Evolutionary conservation across 2,329 filamentous ascomycete genomes (phyloP).

Genomic region (Calonectria hawksworthii): DNA sequence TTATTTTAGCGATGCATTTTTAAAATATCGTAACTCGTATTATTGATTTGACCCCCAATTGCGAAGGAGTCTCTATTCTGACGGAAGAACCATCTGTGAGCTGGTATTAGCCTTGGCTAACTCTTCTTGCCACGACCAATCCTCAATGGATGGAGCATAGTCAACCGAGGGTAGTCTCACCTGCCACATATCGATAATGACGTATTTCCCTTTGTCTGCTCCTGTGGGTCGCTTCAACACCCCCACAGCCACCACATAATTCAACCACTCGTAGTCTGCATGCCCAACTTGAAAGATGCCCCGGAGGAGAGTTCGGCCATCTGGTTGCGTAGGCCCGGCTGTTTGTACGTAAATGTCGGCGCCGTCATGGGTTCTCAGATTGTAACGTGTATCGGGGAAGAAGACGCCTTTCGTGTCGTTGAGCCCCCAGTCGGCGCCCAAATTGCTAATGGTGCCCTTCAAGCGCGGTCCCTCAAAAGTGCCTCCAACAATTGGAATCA

Average conservation of each 20-base stretch:
- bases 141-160: not conserved
- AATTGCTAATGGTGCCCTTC: slow-evolving; percentile 45
- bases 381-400: slow-evolving; percentile 55
- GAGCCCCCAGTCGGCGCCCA: slow-evolving; percentile 55
- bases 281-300: slow-evolving; percentile 54
- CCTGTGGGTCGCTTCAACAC: slow-evolving; percentile 31
- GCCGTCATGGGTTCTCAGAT: slow-evolving; percentile 53
- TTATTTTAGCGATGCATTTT: no score
- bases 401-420: slow-evolving; percentile 54
- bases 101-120: not conserved
- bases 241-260: slow-evolving; percentile 48
- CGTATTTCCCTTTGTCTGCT: slow-evolving; percentile 37
- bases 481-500: slow-evolving; percentile 53
- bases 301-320: slow-evolving; percentile 43
- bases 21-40: not conserved
- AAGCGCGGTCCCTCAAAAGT: slow-evolving; percentile 53
- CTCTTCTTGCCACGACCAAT: not conserved
- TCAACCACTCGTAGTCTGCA: slow-evolving; percentile 54
- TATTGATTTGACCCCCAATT: not conserved
- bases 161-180: slow-evolving; percentile 21
- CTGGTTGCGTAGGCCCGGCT: slow-evolving; percentile 52
- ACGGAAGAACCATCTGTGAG: not conserved
- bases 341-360: slow-evolving; percentile 55
- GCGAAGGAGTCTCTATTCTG: not conserved
- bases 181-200: slow-evolving; percentile 44